phyloP scores from a whole-genome alignment of 768 basidiomycete genomes.

The Boletus sensibilis region DNA sequence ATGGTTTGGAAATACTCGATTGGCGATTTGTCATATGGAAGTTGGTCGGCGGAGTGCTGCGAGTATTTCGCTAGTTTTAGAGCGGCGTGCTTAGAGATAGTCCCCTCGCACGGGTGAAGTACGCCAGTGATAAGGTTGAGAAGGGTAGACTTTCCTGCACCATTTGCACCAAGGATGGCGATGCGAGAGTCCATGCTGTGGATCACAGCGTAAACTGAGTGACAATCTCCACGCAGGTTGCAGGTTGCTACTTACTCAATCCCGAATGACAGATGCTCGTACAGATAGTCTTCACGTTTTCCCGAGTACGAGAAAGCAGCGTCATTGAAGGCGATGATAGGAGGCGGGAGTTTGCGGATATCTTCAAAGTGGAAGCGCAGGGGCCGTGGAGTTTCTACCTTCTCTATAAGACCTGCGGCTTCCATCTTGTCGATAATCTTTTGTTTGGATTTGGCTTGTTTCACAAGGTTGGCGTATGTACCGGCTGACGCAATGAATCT shows the following conservation, averaged over 20 bases:
- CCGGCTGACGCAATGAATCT: slow-evolving; percentile 99
- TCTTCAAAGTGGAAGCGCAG: slow-evolving; percentile 97
- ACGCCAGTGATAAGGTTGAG: slow-evolving; percentile 84
- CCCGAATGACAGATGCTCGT: slow-evolving; percentile 90
- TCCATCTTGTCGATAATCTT: slow-evolving; percentile 99
- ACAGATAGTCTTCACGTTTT: slow-evolving; percentile 82
- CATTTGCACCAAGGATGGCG: slow-evolving; percentile 95
- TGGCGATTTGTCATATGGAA: slow-evolving; percentile 88
- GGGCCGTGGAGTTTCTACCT: slow-evolving; percentile 70
- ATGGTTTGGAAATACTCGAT: slow-evolving; percentile 90
- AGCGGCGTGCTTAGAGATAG: slow-evolving; percentile 81
- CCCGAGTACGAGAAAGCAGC: slow-evolving; percentile 97
- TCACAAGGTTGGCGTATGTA: slow-evolving; percentile 98
- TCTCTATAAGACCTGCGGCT: slow-evolving; percentile 94
- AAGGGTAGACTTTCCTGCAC: slow-evolving; percentile 91
- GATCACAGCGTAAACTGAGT: slow-evolving; percentile 5
- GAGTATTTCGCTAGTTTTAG: slow-evolving; percentile 98
- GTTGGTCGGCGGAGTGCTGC: slow-evolving; percentile 97
- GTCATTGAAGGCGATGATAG: slow-evolving; percentile 93
- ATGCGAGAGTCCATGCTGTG: slow-evolving; percentile 89
- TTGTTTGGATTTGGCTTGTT: slow-evolving; percentile 98
- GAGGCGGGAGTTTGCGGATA: slow-evolving; percentile 88
- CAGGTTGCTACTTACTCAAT: slow-evolving; percentile 72
- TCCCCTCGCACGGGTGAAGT: slow-evolving; percentile 80
- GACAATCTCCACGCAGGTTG: slow-evolving; percentile 3